Conservation (phyloP, 331 rosid species). For the Rosa hybrid region DNA sequence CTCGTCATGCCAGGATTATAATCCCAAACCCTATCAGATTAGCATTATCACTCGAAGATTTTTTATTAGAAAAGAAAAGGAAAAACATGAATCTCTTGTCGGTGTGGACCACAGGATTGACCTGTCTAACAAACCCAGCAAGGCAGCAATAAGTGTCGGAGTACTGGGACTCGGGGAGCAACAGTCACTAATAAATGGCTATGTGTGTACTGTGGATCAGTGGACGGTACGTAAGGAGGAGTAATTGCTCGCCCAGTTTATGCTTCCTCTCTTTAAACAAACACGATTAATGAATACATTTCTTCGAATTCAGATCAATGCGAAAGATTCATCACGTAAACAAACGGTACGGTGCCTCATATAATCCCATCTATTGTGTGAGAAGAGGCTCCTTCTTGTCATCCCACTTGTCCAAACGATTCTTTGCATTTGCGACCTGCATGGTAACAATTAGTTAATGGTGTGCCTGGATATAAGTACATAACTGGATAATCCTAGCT, state of each 20-base stretch:
- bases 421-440: slow-evolving; percentile 31
- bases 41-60: not conserved
- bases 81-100: not conserved
- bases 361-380: not conserved
- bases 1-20: not conserved
- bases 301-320: not conserved
- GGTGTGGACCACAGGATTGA: not conserved
- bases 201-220: not conserved
- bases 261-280: not conserved
- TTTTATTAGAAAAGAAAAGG: not conserved
- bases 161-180: not conserved
- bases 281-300: not conserved
- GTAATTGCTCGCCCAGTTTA: not conserved
- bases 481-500: not conserved
- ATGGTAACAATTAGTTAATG: not conserved
- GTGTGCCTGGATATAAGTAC: not conserved
- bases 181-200: no score
- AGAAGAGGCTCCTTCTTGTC: slow-evolving; percentile 5
- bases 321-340: not conserved
- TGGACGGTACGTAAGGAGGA: not conserved
- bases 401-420: slow-evolving; percentile 32
- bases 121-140: not conserved
- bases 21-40: not conserved
- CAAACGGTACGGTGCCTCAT: not conserved
- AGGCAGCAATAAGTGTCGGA: not conserved